These are phyloP conservation scores for Panaeolus cyanescens DNA, from an alignment of 768 basidiomycete genomes.

Conservation along the genomic window DNA sequence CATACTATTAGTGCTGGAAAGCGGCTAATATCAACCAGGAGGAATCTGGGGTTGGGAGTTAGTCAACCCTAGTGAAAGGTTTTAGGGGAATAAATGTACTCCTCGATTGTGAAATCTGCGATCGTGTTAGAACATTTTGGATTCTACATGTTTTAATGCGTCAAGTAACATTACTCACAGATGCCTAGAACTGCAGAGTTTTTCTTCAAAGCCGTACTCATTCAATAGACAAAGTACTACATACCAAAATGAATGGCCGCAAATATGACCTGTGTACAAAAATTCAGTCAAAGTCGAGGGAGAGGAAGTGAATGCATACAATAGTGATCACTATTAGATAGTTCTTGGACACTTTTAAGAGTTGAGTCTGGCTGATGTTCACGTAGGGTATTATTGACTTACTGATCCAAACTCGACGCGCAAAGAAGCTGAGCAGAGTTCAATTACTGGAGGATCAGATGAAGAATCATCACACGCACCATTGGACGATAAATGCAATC, in stretches of 20 bases:
- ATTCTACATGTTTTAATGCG: too few species aligned
- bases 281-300: not conserved
- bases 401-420: conserved; percentile 53
- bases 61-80: conserved; percentile 8
- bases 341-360: conserved; percentile 43
- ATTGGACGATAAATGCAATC: conserved; percentile 51
- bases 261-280: conserved; percentile 34
- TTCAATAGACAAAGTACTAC: conserved; percentile 31
- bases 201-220: not conserved
- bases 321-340: not conserved
- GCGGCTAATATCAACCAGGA: conserved; percentile 31
- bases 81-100: conserved; percentile 28
- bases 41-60: conserved; percentile 25
- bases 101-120: conserved; percentile 48
- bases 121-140: too few species aligned
- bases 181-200: conserved; percentile 37
- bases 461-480: conserved; percentile 26
- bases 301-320: not conserved
- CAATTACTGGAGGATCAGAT: not conserved
- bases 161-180: conserved; percentile 29
- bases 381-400: conserved; percentile 15
- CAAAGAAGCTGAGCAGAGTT: conserved; percentile 45
- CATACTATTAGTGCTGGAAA: conserved; percentile 39
- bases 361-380: conserved; percentile 2
- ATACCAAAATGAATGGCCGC: conserved; percentile 45